Evolutionary conservation across 371 early-diverging fungal genomes (phyloP).

Genomic region (Homolaphlyctis polyrhiza): DNA sequence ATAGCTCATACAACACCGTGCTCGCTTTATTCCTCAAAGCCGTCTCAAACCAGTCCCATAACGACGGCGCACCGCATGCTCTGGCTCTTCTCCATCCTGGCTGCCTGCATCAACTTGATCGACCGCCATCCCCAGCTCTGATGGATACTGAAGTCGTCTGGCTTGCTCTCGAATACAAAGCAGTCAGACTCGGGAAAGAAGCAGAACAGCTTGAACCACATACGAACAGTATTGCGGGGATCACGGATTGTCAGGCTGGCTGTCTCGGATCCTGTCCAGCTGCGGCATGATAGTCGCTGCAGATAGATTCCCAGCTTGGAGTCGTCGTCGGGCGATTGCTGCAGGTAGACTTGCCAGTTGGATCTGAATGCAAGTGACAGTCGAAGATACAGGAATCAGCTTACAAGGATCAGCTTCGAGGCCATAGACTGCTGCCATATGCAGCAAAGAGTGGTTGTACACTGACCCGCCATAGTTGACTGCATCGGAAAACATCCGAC

Average conservation of each 20-base stretch:
- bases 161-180: conserved; percentile 32
- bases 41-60: conserved; percentile 7
- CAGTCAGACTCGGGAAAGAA: conserved; percentile 19
- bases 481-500: conserved; percentile 10
- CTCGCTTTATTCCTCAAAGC: too few relatives aligned
- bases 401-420: too few relatives aligned
- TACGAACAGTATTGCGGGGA: background rate
- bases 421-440: too few relatives aligned
- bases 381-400: too few relatives aligned
- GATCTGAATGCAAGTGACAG: conserved; percentile 14
- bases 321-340: conserved; percentile 12
- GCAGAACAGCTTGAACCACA: conserved; percentile 28
- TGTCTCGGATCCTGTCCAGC: background rate
- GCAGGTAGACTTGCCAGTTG: conserved; percentile 31
- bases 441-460: too few relatives aligned
- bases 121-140: conserved; percentile 36
- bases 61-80: conserved; percentile 10
- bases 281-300: background rate
- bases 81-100: too few relatives aligned
- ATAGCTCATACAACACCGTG: too few relatives aligned
- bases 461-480: conserved; percentile 22
- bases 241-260: background rate
- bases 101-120: too few relatives aligned
- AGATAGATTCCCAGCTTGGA: conserved; percentile 31
- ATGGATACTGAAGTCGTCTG: conserved; percentile 25